Conservation (phyloP, 257 asterid genomes). For the Gentiana dahurica region DNA sequence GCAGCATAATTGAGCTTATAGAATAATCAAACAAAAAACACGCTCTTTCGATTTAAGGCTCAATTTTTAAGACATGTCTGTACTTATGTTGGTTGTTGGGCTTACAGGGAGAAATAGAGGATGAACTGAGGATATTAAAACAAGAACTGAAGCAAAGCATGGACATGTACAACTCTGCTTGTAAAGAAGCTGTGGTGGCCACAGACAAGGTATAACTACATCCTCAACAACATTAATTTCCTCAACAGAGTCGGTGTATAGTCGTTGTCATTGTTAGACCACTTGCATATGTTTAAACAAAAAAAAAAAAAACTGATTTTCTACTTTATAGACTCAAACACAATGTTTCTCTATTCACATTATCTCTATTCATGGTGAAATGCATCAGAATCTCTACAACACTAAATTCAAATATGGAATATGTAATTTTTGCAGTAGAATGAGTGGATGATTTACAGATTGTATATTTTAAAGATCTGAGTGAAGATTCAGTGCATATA, state of each 20-base stretch:
- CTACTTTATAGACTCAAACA: too few species aligned
- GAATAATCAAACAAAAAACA: too few species aligned
- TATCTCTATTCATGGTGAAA: too few species aligned
- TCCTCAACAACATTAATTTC: background rate
- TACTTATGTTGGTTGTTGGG: background rate
- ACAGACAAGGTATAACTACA: slow-evolving; percentile 25
- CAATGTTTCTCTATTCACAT: too few species aligned
- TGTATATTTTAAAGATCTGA: too few species aligned
- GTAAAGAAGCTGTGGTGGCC: slow-evolving; percentile 35
- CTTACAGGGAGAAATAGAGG: slow-evolving; percentile 51
- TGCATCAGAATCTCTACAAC: too few species aligned
- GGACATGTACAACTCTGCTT: background rate
- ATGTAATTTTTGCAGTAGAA: too few species aligned
- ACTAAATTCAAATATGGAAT: too few species aligned
- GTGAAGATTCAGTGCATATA: background rate
- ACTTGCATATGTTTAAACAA: background rate
- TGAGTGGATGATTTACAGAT: too few species aligned
- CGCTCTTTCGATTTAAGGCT: too few species aligned
- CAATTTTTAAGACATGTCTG: background rate
- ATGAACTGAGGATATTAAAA: slow-evolving; percentile 54
- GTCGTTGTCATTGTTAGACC: background rate
- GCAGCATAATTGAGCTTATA: too few species aligned
- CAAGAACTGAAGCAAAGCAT: slow-evolving; percentile 52
- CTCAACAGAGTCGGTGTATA: too few species aligned
- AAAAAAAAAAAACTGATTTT: background rate